Evolutionary conservation across 768 basidiomycete genomes (phyloP).

Genomic region (Boletales sp.): DNA sequence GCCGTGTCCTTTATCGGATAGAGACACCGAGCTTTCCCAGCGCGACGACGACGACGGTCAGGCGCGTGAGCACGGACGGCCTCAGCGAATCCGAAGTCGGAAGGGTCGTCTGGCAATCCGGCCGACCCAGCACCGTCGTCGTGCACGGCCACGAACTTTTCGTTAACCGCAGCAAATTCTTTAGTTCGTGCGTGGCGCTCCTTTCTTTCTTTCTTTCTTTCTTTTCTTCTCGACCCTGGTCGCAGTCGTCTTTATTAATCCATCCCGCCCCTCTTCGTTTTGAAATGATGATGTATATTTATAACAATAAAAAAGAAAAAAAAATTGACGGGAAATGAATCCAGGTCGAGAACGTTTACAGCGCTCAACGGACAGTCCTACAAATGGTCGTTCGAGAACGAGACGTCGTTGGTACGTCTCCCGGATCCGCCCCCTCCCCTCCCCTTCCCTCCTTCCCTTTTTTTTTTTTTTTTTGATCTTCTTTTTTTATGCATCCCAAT

Average conservation of each 20-base stretch:
- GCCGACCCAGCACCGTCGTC: conserved; percentile 23
- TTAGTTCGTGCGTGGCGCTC: conserved; percentile 28
- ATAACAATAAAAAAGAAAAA: not conserved
- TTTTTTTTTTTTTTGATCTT: not conserved
- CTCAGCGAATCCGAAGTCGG: conserved; percentile 25
- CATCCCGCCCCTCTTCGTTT: not conserved
- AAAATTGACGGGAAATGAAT: conserved; percentile 1
- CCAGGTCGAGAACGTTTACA: conserved; percentile 29
- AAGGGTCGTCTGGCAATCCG: conserved; percentile 29
- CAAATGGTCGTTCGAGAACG: conserved; percentile 33
- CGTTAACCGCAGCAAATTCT: conserved; percentile 23
- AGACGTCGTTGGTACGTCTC: conserved; percentile 29
- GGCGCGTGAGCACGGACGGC: conserved; percentile 22
- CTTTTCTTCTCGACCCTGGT: too few species aligned
- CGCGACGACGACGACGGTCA: conserved; percentile 21
- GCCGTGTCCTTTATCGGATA: conserved; percentile 27
- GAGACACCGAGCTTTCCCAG: conserved; percentile 21
- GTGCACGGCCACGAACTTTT: conserved; percentile 27
- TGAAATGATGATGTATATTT: not conserved
- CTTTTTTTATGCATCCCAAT: not conserved
- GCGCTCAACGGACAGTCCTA: conserved; percentile 33
- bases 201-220: not conserved
- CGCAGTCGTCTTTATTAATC: conserved; percentile 3
- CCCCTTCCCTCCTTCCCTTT: not conserved
- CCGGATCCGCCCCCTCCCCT: not conserved